Conservation (phyloP, 2,329 filamentous ascomycete genomes). For the Acarospora socialis region DNA sequence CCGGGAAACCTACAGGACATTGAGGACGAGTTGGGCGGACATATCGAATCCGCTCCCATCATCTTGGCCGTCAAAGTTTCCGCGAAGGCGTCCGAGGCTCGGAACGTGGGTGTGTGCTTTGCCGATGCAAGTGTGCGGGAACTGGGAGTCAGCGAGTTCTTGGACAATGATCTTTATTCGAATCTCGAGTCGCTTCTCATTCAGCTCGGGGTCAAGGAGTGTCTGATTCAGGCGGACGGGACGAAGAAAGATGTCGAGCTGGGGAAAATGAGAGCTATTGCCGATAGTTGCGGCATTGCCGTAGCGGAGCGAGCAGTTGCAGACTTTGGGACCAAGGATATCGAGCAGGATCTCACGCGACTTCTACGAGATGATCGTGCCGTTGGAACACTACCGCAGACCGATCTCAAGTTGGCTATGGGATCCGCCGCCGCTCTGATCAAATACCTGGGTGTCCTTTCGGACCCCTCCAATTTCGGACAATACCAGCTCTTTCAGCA, state of each 20-base stretch:
- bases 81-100: constrained; percentile 69
- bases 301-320: constrained; percentile 61
- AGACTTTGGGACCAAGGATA: constrained; percentile 81
- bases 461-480: constrained; percentile 87
- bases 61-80: constrained; percentile 90
- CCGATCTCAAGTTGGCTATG: constrained; percentile 91
- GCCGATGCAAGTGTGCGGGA: constrained; percentile 93
- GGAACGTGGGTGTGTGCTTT: constrained; percentile 88
- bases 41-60: constrained; percentile 80
- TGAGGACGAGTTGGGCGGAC: constrained; percentile 80
- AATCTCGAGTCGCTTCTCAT: constrained; percentile 96
- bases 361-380: constrained; percentile 77
- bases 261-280: constrained; percentile 72
- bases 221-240: constrained; percentile 67
- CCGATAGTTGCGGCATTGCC: constrained; percentile 82
- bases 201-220: constrained; percentile 90
- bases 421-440: constrained; percentile 85
- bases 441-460: constrained; percentile 81
- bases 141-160: constrained; percentile 89
- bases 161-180: constrained; percentile 97
- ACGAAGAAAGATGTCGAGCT: constrained; percentile 77
- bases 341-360: constrained; percentile 84
- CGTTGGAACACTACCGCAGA: constrained; percentile 65
- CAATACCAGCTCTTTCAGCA: constrained; percentile 97
- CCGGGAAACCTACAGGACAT: constrained; percentile 94